These are phyloP conservation scores for Wickerhamiella siamensis DNA, from an alignment of 805 yeast genomes.

Conservation along the genomic window DNA sequence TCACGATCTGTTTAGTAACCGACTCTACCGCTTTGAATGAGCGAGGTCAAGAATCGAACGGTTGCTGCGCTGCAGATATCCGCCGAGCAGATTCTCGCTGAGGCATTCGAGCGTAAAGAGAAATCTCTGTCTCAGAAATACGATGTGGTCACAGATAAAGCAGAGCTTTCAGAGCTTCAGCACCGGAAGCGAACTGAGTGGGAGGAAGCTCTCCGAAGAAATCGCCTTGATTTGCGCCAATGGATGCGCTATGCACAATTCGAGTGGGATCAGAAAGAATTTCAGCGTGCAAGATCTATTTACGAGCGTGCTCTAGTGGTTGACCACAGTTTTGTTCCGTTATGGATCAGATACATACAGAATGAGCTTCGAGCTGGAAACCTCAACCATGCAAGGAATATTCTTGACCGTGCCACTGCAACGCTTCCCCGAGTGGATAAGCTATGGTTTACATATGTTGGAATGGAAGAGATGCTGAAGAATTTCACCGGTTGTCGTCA, in stretches of 20 bases:
- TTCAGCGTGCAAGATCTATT: slow-evolving; percentile 66
- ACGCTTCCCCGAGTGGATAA: slow-evolving; percentile 68
- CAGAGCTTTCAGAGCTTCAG: slow-evolving; percentile 66
- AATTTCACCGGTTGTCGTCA: slow-evolving; percentile 46
- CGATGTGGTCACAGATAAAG: slow-evolving; percentile 42
- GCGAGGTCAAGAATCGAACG: slow-evolving; percentile 26
- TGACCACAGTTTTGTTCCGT: slow-evolving; percentile 57
- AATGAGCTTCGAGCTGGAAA: slow-evolving; percentile 57
- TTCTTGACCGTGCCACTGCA: slow-evolving; percentile 64
- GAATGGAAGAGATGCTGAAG: slow-evolving; percentile 66
- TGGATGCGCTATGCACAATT: slow-evolving; percentile 88
- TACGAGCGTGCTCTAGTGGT: slow-evolving; percentile 78
- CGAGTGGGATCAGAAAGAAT: slow-evolving; percentile 70
- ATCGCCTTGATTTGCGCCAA: slow-evolving; percentile 66
- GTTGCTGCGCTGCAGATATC: slow-evolving; percentile 43
- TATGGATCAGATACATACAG: slow-evolving; percentile 78
- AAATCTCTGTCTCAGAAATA: slow-evolving; percentile 1
- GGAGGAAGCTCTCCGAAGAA: slow-evolving; percentile 77
- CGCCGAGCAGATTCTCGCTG: slow-evolving; percentile 48
- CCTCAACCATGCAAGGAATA: slow-evolving; percentile 76
- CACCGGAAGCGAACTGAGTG: slow-evolving; percentile 64
- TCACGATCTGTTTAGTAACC: background rate
- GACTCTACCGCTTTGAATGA: no score
- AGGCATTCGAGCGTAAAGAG: slow-evolving; percentile 41
- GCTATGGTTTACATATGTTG: slow-evolving; percentile 72